A percentile compares a stretch with the other conserved stretches of the same genome.
Evolutionary conservation across 768 basidiomycete genomes (phyloP).

Genomic region (Suillus sp.): DNA sequence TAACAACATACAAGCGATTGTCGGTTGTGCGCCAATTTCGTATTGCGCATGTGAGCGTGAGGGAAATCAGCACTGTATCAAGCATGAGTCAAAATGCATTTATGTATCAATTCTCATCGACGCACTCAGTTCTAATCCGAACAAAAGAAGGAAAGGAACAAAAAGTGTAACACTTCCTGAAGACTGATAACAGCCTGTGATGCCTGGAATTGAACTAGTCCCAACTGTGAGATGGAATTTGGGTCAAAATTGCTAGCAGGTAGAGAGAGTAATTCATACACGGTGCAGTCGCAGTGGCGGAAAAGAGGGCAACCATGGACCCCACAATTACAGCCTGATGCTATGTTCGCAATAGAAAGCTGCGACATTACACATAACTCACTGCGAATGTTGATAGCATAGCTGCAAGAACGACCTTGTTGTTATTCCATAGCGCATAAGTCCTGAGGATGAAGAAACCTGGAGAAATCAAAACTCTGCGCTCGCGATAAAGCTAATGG

Average conservation of each 20-base stretch:
- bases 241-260: background rate
- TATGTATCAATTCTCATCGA: background rate
- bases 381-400: slow-evolving; percentile 8
- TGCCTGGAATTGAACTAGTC: background rate
- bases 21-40: background rate
- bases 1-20: background rate
- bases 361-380: background rate
- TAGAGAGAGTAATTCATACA: background rate
- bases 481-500: background rate
- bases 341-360: background rate
- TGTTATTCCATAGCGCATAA: slow-evolving; percentile 9
- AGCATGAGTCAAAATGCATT: background rate
- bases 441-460: slow-evolving; percentile 13
- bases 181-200: slow-evolving; percentile 1
- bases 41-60: slow-evolving; percentile 8
- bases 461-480: background rate
- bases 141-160: slow-evolving; percentile 11
- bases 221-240: background rate
- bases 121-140: slow-evolving; percentile 12
- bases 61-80: slow-evolving; percentile 7
- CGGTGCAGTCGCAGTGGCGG: background rate
- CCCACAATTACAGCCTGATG: background rate
- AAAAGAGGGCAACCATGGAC: slow-evolving; percentile 1
- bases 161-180: background rate
- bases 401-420: background rate